Conservation (phyloP, 208 protist species). For the Borovskyia barvae region DNA sequence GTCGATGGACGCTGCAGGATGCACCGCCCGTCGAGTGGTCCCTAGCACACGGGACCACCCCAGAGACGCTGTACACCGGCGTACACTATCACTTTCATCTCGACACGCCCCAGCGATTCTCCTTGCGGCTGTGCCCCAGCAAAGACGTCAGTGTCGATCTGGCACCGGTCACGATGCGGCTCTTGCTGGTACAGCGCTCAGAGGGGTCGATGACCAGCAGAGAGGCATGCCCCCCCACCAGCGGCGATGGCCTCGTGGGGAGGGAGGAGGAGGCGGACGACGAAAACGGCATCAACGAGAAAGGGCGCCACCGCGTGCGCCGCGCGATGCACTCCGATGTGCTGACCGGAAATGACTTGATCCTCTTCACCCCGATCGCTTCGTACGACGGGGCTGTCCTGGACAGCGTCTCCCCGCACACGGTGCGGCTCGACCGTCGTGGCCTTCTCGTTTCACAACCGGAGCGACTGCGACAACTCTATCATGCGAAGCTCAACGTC, state of each 20-base stretch:
- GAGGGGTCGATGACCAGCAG: neutral
- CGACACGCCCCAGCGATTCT: constrained; percentile 34
- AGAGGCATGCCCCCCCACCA: too few relatives aligned
- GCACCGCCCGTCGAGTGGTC: neutral
- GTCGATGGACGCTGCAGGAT: neutral
- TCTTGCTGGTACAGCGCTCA: constrained; percentile 10
- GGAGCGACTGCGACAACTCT: constrained; percentile 12
- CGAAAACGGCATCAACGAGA: neutral
- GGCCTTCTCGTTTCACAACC: constrained; percentile 25
- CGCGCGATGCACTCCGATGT: constrained; percentile 8
- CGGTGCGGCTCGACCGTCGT: constrained; percentile 35
- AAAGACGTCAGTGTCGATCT: too few relatives aligned
- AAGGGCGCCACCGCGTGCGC: neutral
- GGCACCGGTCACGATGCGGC: neutral
- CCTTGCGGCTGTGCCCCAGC: constrained; percentile 14
- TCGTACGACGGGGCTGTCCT: constrained; percentile 46
- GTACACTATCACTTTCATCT: constrained; percentile 55
- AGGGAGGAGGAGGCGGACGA: neutral
- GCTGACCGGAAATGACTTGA: constrained; percentile 27
- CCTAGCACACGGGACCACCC: neutral
- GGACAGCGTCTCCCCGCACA: constrained; percentile 52
- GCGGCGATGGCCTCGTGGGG: neutral
- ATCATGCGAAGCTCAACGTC: constrained; percentile 23
- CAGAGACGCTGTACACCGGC: constrained; percentile 8
- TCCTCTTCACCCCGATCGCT: constrained; percentile 41